Evolutionary conservation across 1,284 basidiomycete genomes (phyloP), one percentile per base, ranked within the genome.

Genomic region (Exsudoporus floridanus): DNA sequence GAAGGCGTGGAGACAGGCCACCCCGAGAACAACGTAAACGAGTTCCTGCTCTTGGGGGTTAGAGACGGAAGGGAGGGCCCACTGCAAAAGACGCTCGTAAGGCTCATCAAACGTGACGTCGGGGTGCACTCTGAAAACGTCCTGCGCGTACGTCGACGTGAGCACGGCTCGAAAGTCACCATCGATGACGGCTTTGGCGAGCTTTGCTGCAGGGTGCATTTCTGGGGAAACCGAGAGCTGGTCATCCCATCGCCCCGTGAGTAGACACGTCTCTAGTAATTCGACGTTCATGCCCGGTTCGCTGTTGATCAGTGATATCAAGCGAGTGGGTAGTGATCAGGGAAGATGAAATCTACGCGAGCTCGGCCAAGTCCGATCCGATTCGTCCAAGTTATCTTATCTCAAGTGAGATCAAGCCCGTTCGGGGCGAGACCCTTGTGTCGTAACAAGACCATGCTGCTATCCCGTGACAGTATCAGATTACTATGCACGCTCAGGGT

Each of bases 1-100:
- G 73, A 96, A 99, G 0, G 91, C 84, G 59, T 97, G 92, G 27
- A 98, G 76, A 50, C 86, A 86, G 5, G 92, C 86, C 3, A 95
- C 79, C 0, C 85, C 93, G 1, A 93, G 61, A 14, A 81, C 70
- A 34, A 98, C 74, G 19, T 79, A 77, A 35, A 81, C 58, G n/a
- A 84, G 62, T 63, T 89, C 85, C 35, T 66, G 66, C 31, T 73
- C 71, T 9, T 46, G 50, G 1, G 45, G 41, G 43, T 53, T 58
- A 0, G 46, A 28, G 19, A 59, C 45, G 35, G 66, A 51, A 9
- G 63, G 55, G 10, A 60, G 54, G 7, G 65, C 39, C 56, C 72
- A 72, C 10, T 55, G 52, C 52, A 77, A 66, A 60, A 77, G 71
- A 40, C 59, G 58, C 31, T 64, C 62, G 6, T 42, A 66, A 4